Conservation (phyloP, 1,284 basidiomycete species). For the Naganishia cerealis region DNA sequence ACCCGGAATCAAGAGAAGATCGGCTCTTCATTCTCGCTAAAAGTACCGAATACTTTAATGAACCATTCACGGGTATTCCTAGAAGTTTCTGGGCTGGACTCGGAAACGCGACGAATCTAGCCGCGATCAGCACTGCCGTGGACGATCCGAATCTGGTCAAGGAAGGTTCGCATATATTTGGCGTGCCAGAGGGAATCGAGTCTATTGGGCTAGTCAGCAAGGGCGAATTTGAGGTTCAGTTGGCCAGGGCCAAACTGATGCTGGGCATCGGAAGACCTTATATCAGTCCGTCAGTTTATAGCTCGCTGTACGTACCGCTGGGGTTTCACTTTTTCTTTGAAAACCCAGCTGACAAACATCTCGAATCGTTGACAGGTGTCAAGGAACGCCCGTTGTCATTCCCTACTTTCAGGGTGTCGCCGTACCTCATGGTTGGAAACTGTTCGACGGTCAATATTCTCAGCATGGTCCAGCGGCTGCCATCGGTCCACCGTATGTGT, state of each 20-base stretch:
- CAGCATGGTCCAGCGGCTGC: conserved; percentile 48
- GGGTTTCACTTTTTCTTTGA: not conserved
- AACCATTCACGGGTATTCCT: conserved; percentile 34
- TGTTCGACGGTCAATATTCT: conserved; percentile 35
- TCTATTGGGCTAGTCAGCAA: conserved; percentile 38
- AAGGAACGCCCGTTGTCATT: conserved; percentile 50
- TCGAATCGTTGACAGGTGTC: conserved; percentile 38
- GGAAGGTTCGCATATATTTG: conserved; percentile 33
- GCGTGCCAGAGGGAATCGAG: conserved; percentile 43
- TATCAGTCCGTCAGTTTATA: conserved; percentile 48
- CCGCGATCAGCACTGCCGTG: conserved; percentile 42
- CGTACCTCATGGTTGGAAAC: conserved; percentile 41
- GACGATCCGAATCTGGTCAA: conserved; percentile 32
- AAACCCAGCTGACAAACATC: not conserved
- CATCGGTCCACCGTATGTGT: conserved; percentile 49
- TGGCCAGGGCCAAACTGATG: conserved; percentile 44
- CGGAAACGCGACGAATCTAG: conserved; percentile 35
- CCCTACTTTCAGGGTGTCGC: conserved; percentile 41
- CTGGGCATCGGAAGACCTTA: conserved; percentile 47
- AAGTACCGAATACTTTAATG: conserved; percentile 40
- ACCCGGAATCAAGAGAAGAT: conserved; percentile 40
- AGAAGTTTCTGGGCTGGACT: conserved; percentile 39
- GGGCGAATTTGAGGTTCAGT: conserved; percentile 41
- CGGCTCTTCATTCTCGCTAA: conserved; percentile 49
- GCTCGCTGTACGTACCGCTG: conserved; percentile 41